A percentile compares a stretch with the other conserved stretches of the same genome.
These are phyloP conservation scores for Aspergillus novofumigatus DNA, from an alignment of 2,329 filamentous ascomycete genomes.

Conservation along the genomic window DNA sequence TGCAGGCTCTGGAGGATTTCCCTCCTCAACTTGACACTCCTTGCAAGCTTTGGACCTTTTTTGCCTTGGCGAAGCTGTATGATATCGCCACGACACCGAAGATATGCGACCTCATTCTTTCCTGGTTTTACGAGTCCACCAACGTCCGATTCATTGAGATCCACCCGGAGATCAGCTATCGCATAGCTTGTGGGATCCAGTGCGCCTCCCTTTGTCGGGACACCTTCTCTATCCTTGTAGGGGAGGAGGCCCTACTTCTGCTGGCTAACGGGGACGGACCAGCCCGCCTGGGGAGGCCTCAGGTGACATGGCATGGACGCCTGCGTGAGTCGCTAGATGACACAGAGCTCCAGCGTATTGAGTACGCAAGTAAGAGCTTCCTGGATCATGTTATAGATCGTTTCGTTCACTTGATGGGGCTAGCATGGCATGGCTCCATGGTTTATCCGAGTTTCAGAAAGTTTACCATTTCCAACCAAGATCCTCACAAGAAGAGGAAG, in stretches of 20 bases:
- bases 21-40: constrained; percentile 60
- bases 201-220: constrained; percentile 33
- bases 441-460: constrained; percentile 26
- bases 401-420: constrained; percentile 30
- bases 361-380: constrained; percentile 55
- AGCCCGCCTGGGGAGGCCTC: constrained; percentile 1
- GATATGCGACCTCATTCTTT: constrained; percentile 47
- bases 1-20: constrained; percentile 54
- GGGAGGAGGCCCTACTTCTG: constrained; percentile 54
- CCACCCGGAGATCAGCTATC: constrained; percentile 58
- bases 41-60: constrained; percentile 63
- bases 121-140: constrained; percentile 54
- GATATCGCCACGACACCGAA: constrained; percentile 35
- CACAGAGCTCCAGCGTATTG: constrained; percentile 53
- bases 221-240: constrained; percentile 60
- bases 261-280: constrained; percentile 16
- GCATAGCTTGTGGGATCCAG: constrained; percentile 48
- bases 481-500: constrained; percentile 8
- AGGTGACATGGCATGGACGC: constrained; percentile 44
- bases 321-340: constrained; percentile 49
- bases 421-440: constrained; percentile 38
- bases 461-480: constrained; percentile 19
- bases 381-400: constrained; percentile 43
- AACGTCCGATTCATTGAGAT: constrained; percentile 61
- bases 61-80: constrained; percentile 57